These are phyloP conservation scores for Durio zibethinus DNA, from an alignment of 345 rosid genomes.

Conservation along the genomic window DNA sequence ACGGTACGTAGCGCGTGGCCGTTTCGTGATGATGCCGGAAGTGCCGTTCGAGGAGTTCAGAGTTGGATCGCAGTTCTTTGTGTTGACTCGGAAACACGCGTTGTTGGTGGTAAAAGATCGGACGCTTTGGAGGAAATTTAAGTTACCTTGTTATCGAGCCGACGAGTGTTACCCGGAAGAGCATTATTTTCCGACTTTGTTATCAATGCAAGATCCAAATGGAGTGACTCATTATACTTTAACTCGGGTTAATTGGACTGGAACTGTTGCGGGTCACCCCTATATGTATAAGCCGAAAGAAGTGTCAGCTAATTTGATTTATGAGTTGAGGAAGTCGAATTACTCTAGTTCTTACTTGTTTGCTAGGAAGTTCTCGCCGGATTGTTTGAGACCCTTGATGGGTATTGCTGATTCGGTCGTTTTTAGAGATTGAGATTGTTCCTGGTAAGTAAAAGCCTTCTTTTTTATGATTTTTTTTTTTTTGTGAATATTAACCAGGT, in stretches of 20 bases:
- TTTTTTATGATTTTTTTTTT: not conserved
- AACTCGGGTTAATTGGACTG: slow-evolving; percentile 91
- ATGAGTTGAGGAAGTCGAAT: slow-evolving; percentile 55
- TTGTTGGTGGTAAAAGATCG: slow-evolving; percentile 62
- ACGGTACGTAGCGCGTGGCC: slow-evolving; percentile 76
- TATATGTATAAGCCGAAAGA: slow-evolving; percentile 59
- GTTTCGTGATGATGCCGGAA: slow-evolving; percentile 76
- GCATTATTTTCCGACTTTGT: slow-evolving; percentile 92
- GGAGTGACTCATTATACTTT: slow-evolving; percentile 69
- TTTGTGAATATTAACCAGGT: not conserved
- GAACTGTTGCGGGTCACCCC: slow-evolving; percentile 77
- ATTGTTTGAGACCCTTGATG: slow-evolving; percentile 75
- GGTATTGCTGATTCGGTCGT: slow-evolving; percentile 67
- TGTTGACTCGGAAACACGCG: slow-evolving; percentile 76
- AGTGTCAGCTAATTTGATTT: slow-evolving; percentile 53
- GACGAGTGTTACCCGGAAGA: slow-evolving; percentile 92
- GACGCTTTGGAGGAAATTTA: slow-evolving; percentile 72
- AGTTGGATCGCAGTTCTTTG: slow-evolving; percentile 93
- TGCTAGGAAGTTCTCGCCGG: slow-evolving; percentile 91
- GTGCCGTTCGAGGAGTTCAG: slow-evolving; percentile 63
- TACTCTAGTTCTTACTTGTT: slow-evolving; percentile 74
- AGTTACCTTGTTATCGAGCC: slow-evolving; percentile 64
- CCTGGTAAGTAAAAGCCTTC: slow-evolving; percentile 38
- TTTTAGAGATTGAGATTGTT: slow-evolving; percentile 63
- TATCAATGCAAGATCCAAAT: slow-evolving; percentile 75